These are phyloP conservation scores for Cystobasidium sp. DNA, from an alignment of 1,284 basidiomycete species.

Conservation along the genomic window DNA sequence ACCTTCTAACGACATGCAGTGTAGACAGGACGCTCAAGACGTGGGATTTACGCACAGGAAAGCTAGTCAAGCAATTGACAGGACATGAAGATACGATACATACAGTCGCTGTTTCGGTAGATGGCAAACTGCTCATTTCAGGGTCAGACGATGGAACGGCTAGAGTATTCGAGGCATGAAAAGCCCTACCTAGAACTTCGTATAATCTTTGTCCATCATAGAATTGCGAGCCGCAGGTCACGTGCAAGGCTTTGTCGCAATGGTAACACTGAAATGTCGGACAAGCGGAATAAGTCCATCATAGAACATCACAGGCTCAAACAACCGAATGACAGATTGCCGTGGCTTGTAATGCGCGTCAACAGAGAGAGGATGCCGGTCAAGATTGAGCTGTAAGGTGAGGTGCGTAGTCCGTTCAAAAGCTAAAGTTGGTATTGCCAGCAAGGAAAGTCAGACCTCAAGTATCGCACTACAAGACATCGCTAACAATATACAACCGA, in stretches of 20 bases:
- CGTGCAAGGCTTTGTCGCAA: too few species aligned
- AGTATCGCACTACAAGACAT: background rate
- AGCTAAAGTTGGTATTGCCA: constrained; percentile 8
- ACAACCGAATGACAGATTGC: background rate
- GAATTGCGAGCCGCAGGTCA: background rate
- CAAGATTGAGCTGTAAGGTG: too few species aligned
- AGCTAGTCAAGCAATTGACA: constrained; percentile 74
- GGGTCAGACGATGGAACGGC: constrained; percentile 58
- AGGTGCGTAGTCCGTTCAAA: too few species aligned
- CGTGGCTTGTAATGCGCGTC: background rate
- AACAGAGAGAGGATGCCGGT: too few species aligned
- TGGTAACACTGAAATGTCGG: too few species aligned
- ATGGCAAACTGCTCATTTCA: constrained; percentile 56
- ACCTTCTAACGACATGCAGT: constrained; percentile 79
- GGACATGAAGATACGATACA: constrained; percentile 85
- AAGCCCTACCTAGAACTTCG: background rate
- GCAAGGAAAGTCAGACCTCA: background rate
- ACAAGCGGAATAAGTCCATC: too few species aligned
- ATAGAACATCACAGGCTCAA: background rate
- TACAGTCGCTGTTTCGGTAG: constrained; percentile 66
- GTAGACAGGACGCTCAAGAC: constrained; percentile 84
- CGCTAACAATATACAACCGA: too few species aligned
- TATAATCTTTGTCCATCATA: background rate
- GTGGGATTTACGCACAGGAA: constrained; percentile 89
- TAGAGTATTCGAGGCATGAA: constrained; percentile 48